These are phyloP conservation scores for Bipolaris gigantea DNA, from an alignment of 2,329 filamentous ascomycete species.

Conservation along the genomic window DNA sequence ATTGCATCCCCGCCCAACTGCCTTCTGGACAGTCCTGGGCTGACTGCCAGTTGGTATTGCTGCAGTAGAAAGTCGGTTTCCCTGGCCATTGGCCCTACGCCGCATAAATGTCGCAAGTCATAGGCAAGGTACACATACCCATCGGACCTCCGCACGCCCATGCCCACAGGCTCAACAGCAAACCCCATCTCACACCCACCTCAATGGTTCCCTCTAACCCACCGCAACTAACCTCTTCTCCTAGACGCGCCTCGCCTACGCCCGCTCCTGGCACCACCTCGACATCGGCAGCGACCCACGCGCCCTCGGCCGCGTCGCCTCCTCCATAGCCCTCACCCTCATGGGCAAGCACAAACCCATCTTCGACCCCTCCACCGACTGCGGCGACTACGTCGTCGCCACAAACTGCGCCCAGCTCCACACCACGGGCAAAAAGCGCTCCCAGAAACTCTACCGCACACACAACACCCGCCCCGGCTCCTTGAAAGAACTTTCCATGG, in stretches of 20 bases:
- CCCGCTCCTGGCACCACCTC: slow-evolving; percentile 92
- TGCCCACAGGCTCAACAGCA: too few species aligned
- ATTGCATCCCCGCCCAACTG: background rate
- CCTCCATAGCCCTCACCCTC: slow-evolving; percentile 79
- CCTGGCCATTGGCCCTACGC: slow-evolving; percentile 29
- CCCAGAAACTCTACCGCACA: slow-evolving; percentile 93
- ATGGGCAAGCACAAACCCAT: slow-evolving; percentile 99
- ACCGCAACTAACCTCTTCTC: slow-evolving; percentile 10
- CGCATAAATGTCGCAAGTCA: slow-evolving; percentile 71
- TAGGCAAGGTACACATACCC: slow-evolving; percentile 66
- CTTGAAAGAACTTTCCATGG: slow-evolving; percentile 89
- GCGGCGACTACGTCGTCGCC: slow-evolving; percentile 97
- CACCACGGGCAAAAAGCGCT: slow-evolving; percentile 87
- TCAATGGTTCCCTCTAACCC: too few species aligned
- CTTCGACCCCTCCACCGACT: slow-evolving; percentile 95
- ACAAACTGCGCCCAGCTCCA: slow-evolving; percentile 84
- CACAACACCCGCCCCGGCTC: slow-evolving; percentile 90
- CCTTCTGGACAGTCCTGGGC: background rate
- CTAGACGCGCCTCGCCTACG: slow-evolving; percentile 94
- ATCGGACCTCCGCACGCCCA: slow-evolving; percentile 26
- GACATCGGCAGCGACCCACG: slow-evolving; percentile 68
- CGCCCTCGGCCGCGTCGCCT: slow-evolving; percentile 86
- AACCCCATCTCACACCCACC: background rate
- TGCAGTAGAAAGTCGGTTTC: background rate
- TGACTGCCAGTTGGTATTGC: background rate